Percentiles rank a stretch among this genome's conserved stretches.
These are phyloP conservation scores for Epichloe gansuensis DNA, from an alignment of 2,329 filamentous ascomycete species.

Conservation along the genomic window DNA sequence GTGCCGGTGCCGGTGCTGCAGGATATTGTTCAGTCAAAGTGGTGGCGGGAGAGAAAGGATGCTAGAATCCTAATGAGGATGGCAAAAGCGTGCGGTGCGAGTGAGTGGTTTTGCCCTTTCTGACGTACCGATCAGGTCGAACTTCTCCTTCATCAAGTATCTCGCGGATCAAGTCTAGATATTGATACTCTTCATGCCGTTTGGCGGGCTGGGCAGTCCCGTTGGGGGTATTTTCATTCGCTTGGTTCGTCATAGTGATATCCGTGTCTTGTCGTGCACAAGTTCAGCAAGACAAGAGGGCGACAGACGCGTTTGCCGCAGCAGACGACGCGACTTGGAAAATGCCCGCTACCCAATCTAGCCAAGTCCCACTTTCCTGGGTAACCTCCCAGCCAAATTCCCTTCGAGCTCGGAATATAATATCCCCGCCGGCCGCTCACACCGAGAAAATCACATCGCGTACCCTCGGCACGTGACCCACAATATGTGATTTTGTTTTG, in stretches of 20 bases:
- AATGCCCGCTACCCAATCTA: neutral
- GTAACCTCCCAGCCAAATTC: neutral
- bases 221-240: neutral
- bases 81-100: neutral
- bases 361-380: neutral
- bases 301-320: neutral
- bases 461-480: slow-evolving; percentile 18
- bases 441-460: slow-evolving; percentile 2
- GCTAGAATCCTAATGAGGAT: neutral
- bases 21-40: neutral
- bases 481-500: slow-evolving; percentile 8
- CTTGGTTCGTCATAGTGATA: slow-evolving; percentile 1
- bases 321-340: slow-evolving; percentile 3
- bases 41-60: neutral
- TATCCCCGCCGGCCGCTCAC: neutral
- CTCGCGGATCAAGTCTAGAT: slow-evolving; percentile 75
- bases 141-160: slow-evolving; percentile 78
- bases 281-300: neutral
- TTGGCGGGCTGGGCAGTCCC: neutral
- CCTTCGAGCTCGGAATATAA: neutral
- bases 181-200: slow-evolving; percentile 81
- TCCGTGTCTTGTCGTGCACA: neutral
- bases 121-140: slow-evolving; percentile 64
- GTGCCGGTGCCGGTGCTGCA: slow-evolving; percentile 84
- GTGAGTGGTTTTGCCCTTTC: neutral